A percentile compares a stretch with the other conserved stretches of the same genome.
These are phyloP conservation scores for Somion occarium DNA, from an alignment of 1,284 basidiomycete species.

Conservation along the genomic window DNA sequence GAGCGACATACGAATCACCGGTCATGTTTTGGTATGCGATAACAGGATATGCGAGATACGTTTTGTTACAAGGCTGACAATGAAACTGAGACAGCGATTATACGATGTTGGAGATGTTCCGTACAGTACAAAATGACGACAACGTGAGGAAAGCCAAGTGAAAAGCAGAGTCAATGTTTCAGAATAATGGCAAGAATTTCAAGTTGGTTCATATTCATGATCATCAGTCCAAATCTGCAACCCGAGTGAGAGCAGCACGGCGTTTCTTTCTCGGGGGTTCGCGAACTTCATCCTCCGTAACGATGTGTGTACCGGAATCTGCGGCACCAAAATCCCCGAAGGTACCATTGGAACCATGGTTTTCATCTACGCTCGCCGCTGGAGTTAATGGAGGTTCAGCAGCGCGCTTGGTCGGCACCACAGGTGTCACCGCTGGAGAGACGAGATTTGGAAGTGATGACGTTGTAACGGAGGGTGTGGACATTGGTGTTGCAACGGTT, in stretches of 20 bases:
- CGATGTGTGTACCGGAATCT: slow-evolving; percentile 5
- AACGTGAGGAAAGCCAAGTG: neutral
- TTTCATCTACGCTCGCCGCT: slow-evolving; percentile 41
- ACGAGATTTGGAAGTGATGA: slow-evolving; percentile 24
- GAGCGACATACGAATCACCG: neutral
- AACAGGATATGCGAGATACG: neutral
- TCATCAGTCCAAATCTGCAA: slow-evolving; percentile 49
- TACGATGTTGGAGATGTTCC: neutral
- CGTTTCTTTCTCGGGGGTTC: slow-evolving; percentile 82
- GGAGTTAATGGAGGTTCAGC: slow-evolving; percentile 45
- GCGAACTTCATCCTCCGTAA: slow-evolving; percentile 20
- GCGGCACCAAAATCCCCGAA: neutral
- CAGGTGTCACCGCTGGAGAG: slow-evolving; percentile 31
- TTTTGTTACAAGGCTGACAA: neutral
- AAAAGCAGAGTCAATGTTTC: neutral
- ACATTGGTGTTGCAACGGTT: slow-evolving; percentile 27
- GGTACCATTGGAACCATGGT: slow-evolving; percentile 7
- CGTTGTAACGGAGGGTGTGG: slow-evolving; percentile 37
- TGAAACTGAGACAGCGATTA: neutral
- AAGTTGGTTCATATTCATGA: no score
- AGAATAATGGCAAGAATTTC: neutral
- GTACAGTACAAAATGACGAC: neutral
- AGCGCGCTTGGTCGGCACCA: slow-evolving; percentile 44
- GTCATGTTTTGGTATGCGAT: no score
- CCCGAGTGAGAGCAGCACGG: slow-evolving; percentile 72